Evolutionary conservation across 805 yeast species (phyloP).

Genomic region (Cyberlindnera euphorbiae): DNA sequence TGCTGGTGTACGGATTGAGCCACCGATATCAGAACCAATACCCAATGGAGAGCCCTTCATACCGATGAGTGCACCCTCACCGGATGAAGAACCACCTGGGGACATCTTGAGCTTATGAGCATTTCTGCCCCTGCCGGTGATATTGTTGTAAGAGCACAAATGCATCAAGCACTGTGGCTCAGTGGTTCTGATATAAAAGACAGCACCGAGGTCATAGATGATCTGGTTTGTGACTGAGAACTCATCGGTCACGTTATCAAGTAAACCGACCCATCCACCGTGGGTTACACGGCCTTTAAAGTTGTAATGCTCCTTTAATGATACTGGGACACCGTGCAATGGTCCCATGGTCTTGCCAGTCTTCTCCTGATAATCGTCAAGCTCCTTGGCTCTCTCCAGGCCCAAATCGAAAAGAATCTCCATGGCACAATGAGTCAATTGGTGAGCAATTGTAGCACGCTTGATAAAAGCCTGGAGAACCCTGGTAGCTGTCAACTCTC

Average conservation of each 20-base stretch:
- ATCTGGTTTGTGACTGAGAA: conserved; percentile 46
- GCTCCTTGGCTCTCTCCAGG: conserved; percentile 46
- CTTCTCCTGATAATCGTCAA: conserved; percentile 46
- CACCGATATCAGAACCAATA: conserved; percentile 69
- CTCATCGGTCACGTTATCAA: conserved; percentile 42
- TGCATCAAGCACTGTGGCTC: conserved; percentile 73
- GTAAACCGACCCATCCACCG: conserved; percentile 52
- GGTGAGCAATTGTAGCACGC: conserved; percentile 61
- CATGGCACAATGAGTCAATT: conserved; percentile 53
- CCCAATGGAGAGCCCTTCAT: conserved; percentile 59
- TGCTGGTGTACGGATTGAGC: conserved; percentile 64
- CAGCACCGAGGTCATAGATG: conserved; percentile 35
- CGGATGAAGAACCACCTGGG: conserved; percentile 72
- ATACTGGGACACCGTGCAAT: conserved; percentile 64
- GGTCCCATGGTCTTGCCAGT: conserved; percentile 59
- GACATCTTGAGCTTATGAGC: conserved; percentile 53
- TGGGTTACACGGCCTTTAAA: conserved; percentile 50
- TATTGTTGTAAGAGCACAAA: conserved; percentile 55
- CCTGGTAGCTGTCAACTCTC: conserved; percentile 20
- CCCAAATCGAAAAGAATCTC: conserved; percentile 65
- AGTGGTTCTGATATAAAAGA: conserved; percentile 59
- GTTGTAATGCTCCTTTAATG: conserved; percentile 61
- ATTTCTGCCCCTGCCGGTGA: conserved; percentile 56
- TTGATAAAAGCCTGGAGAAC: conserved; percentile 24
- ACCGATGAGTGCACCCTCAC: conserved; percentile 62